phyloP scores from a whole-genome alignment of 495 filamentous ascomycete species.

The Apodospora peruviana region DNA sequence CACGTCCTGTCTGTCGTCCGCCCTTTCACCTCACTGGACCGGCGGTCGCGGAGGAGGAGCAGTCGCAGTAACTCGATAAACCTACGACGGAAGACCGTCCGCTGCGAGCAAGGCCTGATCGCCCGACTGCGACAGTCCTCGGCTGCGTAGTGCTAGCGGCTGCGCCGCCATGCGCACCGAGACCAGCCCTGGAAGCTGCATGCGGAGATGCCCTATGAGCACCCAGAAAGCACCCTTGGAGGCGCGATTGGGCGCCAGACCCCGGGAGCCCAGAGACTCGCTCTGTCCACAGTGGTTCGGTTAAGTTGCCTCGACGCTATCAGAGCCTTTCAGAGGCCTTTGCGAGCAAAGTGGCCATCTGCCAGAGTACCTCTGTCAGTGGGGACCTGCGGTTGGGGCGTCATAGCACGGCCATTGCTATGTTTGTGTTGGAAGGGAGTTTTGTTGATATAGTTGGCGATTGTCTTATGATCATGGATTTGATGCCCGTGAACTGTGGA shows the following conservation, averaged over 20 bases:
- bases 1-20: neutral
- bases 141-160: conserved; percentile 13
- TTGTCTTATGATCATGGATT: conserved; percentile 2
- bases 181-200: conserved; percentile 28
- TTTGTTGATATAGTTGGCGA: too few species aligned
- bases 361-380: too few species aligned
- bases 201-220: conserved; percentile 30
- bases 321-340: neutral
- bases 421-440: too few species aligned
- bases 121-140: conserved; percentile 3
- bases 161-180: conserved; percentile 21
- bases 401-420: neutral
- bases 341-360: neutral
- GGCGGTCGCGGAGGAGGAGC: neutral
- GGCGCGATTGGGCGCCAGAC: conserved; percentile 27
- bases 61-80: too few species aligned
- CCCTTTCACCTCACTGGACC: neutral
- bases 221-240: conserved; percentile 15
- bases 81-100: neutral
- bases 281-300: conserved; percentile 7
- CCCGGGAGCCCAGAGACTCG: conserved; percentile 13
- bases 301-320: neutral
- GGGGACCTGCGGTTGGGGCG: too few species aligned
- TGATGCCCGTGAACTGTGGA: too few species aligned
- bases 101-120: neutral